Evolutionary conservation across 768 basidiomycete genomes (phyloP), one percentile per base, ranked within the genome.

Genomic region (Termitomyces sp.): DNA sequence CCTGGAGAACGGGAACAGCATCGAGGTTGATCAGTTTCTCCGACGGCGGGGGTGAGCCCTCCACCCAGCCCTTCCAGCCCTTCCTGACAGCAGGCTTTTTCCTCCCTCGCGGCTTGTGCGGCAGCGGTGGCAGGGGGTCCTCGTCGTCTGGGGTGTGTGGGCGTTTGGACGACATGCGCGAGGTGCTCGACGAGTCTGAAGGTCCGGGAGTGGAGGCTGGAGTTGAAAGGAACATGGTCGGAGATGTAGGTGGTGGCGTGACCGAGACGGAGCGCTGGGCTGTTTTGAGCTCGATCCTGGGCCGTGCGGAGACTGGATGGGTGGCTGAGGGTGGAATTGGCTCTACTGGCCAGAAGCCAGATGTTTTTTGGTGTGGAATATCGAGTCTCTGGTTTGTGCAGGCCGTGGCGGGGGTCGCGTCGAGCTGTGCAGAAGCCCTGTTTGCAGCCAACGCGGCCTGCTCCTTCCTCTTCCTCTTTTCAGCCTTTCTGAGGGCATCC

Each of bases 1-100:
- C 89, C 56, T 81, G 82, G 10, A 91, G 76, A 7, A 87, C 71
- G 25, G 84, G 81, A 1, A 85, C 86, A 32, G 78, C 77, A 67
- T 92, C 90, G 57, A 91, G 77, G 64, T 91, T 91, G 70, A 91
- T 91, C 49, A 91, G 73, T 68, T 90, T 91, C 63, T 84, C 80
- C 15, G 88, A 89, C 20, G 90, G 87, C 50, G 84, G 83, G 23
- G 88, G 88, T 20, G 89, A 90, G 60, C 89, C 89, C 74, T 91
- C 90, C 20, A 92, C 87, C 90, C 90, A 92, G 36, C 90, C 90
- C 74, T 92, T 92, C 90, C 90, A 92, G 16, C 90, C 90, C 68
- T 92, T 92, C 71, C 79, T 85, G 33, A 80, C 85, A 0, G 85
- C 77, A 41, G 78, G 73, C 60, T 86, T 85, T 75, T 82, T 89